Evolutionary conservation across 1,139 yeast species (phyloP), one percentile per base, ranked within the genome.

Genomic region (Lodderomyces parapsilosis): DNA sequence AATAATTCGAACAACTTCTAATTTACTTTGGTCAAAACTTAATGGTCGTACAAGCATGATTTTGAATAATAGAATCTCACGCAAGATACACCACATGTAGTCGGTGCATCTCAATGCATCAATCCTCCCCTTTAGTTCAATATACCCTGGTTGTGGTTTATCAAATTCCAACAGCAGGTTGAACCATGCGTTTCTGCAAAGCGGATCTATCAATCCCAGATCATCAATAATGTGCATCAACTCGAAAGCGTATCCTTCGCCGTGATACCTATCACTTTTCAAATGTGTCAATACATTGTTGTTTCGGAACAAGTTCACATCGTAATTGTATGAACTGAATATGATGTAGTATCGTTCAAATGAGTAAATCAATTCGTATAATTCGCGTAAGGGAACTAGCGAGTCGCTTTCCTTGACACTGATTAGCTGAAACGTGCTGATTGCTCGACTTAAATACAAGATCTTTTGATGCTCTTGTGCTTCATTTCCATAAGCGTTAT

Each of bases 341-440:
- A 67, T 51, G 42, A 66, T 54, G 44, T 65, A 63, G 39, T 65
- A 59, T 32, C 73, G 53, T 52, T 71, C 76, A 44, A 58, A 54
- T 2, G 62, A 52, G 45, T 60, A 68, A 36, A 71, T 51, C 38
- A 57, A 56, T 43, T 68, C 72, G 49, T 59, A 70, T 35, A 71
- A 56, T 49, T 71, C 76, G 44, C 59, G 61, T 31, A 68, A 44
- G 44, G 68, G 69, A 8, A 52, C 53, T 17, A 56, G 50, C 6
- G 58, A 52, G 14, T 57, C 58, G 32, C 59, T 53, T 24, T 40
- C 39, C 11, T 60, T 56, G 20, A 60, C 48, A 46, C 65, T 63
- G 13, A 71, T 63, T 37, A 70, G 53, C 47, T 68, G 73, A 47
- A 58, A 68, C 48, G 57, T 67, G 14, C 69, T 56, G n/a, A 70